Conservation (phyloP, 495 filamentous ascomycete genomes). For the Tuber aestivum region DNA sequence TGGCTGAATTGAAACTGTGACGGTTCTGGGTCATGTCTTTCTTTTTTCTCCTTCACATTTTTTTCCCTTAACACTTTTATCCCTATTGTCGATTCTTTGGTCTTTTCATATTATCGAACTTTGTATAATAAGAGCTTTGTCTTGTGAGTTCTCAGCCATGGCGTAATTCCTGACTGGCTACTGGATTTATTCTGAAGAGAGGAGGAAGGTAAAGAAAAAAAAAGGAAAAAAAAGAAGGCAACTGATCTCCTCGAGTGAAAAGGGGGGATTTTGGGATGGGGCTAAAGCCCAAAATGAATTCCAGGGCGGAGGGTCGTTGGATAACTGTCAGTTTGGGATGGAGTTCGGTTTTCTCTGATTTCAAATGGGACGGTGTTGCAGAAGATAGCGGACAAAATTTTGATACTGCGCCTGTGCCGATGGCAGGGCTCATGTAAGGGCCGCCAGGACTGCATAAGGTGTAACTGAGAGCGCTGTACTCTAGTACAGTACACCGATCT, state of each 20-base stretch:
- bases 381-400: background rate
- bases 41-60: conserved; percentile 13
- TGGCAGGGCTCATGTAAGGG: conserved; percentile 1
- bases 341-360: background rate
- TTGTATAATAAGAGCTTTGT: conserved; percentile 6
- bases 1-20: conserved; percentile 15
- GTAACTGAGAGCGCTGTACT: background rate
- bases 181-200: background rate
- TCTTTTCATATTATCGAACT: background rate
- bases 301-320: background rate
- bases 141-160: conserved; percentile 4
- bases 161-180: background rate
- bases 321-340: conserved; percentile 1
- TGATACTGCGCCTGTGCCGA: background rate
- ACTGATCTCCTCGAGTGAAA: background rate
- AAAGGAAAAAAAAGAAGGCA: background rate
- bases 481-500: no score
- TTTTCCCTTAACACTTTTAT: conserved; percentile 1
- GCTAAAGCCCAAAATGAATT: background rate
- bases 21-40: conserved; percentile 9
- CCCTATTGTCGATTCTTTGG: background rate
- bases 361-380: background rate
- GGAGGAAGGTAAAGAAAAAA: background rate
- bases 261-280: background rate
- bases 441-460: background rate